phyloP scores from a whole-genome alignment of 225 moss, liverwort and hornwort species.

The Climacium dendroides region DNA sequence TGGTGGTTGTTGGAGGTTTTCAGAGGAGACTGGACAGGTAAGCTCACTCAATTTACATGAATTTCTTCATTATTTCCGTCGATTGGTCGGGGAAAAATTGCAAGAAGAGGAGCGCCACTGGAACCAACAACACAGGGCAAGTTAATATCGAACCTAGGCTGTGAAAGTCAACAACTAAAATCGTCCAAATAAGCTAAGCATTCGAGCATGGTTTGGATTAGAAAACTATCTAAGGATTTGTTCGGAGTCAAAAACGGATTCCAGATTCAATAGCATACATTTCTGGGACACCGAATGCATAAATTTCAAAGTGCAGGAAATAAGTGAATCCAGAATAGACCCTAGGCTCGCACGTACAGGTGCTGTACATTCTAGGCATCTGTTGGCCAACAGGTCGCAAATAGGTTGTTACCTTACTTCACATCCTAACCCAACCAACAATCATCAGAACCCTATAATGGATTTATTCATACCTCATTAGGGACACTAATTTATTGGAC shows the following conservation, averaged over 20 bases:
- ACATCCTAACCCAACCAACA: neutral
- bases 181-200: neutral
- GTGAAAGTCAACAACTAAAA: neutral
- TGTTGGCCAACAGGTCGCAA: neutral
- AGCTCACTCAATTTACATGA: constrained; percentile 33
- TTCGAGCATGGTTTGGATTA: neutral
- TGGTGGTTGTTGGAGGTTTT: neutral
- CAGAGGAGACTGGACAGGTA: neutral
- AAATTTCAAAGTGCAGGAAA: neutral
- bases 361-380: neutral
- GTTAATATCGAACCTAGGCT: neutral
- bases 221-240: neutral
- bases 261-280: neutral
- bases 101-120: constrained; percentile 59
- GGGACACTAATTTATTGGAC: neutral
- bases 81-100: constrained; percentile 97
- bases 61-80: constrained; percentile 46
- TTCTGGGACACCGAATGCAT: neutral
- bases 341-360: neutral
- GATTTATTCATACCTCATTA: neutral
- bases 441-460: neutral
- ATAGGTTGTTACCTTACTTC: neutral
- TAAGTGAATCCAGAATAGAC: neutral
- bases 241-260: neutral
- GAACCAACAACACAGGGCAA: neutral